Base-by-base conservation (phyloP, 257 asterid genomes). In the Solanum chiquidenum region DNA sequence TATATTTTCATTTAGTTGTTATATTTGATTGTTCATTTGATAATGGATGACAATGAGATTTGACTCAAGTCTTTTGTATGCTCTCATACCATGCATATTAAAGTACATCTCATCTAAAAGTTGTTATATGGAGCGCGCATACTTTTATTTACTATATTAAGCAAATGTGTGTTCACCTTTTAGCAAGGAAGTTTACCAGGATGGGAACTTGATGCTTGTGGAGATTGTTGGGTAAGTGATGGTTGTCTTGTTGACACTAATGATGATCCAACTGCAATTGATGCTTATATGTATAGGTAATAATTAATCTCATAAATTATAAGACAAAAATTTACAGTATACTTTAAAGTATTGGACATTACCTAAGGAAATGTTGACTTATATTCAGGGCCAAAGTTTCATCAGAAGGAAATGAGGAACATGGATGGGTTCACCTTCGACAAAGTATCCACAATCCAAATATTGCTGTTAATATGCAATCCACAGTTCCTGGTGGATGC, bases 391-490 rank as follows among this genome's bases (percentile, higher is more conserved):
- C 94, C 1, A 94, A 92, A 91, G 98, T 96, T 87, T 92, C 92
- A 2, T 91, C 87, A 40, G 75, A 86, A 27, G 92, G 90, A 79
- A 88, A 90, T 2, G 96, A 92, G 42, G 95, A 96, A 83, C 62
- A 89, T 42, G 99, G 99, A 3, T 96, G 98, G 99, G 79, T 94
- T 37, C 99, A 95, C 76, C 86, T 96, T 29, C 84, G 99, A 58
- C 98, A 95, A 92, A 96, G 99, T 84, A 95, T 95, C 90, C 99
- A 96, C 90, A 96, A 96, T 88, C 99, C 99, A 80, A 95, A 96
- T 85, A 92, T 95, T 89, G 99, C 98, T 69, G 93, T 96, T 37
- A 96, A 96, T 92, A 44, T 95, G 66, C 98, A 96, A 87, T 94
- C 99, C 72, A 91, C 90, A 1, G 68, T 93, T 82, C 93, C 93